These are phyloP conservation scores for Fusarium siculi DNA, from an alignment of 2,329 filamentous ascomycete species.

Conservation along the genomic window DNA sequence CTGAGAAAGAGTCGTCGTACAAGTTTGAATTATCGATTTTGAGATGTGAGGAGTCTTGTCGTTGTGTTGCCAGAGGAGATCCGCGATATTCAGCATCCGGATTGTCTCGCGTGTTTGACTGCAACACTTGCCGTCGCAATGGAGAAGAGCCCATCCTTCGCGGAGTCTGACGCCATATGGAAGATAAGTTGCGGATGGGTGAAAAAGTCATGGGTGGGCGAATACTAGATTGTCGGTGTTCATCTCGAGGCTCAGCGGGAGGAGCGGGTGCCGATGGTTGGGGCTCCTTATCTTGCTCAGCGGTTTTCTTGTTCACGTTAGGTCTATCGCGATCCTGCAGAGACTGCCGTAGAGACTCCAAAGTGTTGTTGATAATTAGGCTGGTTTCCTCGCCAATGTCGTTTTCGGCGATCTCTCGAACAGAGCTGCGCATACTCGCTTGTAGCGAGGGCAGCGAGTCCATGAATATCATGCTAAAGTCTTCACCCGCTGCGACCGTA, in stretches of 20 bases:
- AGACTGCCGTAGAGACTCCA: slow-evolving; percentile 60
- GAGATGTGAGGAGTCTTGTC: slow-evolving; percentile 9
- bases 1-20: slow-evolving; percentile 68
- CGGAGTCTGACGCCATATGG: slow-evolving; percentile 51
- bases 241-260: slow-evolving; percentile 9
- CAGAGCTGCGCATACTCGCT: slow-evolving; percentile 51
- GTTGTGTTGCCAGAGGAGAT: slow-evolving; percentile 10
- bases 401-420: slow-evolving; percentile 49
- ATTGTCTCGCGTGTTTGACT: slow-evolving; percentile 41
- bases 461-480: slow-evolving; percentile 70
- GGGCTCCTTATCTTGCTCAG: slow-evolving; percentile 12
- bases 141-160: slow-evolving; percentile 46
- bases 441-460: slow-evolving; percentile 64
- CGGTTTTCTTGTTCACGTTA: slow-evolving; percentile 3
- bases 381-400: slow-evolving; percentile 67
- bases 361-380: slow-evolving; percentile 65
- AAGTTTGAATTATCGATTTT: slow-evolving; percentile 47
- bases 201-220: slow-evolving; percentile 34
- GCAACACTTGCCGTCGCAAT: slow-evolving; percentile 50
- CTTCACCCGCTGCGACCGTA: slow-evolving; percentile 61
- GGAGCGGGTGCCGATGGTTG: slow-evolving; percentile 4
- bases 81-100: slow-evolving; percentile 22
- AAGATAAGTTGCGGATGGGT: slow-evolving; percentile 41
- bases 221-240: slow-evolving; percentile 29
- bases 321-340: slow-evolving; percentile 35